Percentiles rank a stretch among this genome's conserved stretches.
These are phyloP conservation scores for Sclerotinia glacialis DNA, from an alignment of 2,329 filamentous ascomycete species.

Conservation along the genomic window DNA sequence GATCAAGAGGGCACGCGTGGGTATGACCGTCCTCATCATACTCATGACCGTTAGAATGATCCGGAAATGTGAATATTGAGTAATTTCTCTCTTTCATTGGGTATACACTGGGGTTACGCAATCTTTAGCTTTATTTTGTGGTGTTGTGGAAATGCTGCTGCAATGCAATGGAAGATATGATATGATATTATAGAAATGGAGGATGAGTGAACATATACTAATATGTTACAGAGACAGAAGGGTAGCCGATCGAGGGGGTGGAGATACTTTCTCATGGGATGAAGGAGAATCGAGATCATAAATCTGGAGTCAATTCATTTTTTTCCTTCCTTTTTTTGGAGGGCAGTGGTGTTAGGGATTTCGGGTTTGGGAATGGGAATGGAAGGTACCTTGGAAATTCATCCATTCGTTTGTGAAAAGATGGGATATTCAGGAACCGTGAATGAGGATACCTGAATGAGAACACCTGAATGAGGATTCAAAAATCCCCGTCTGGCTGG, in stretches of 20 bases:
- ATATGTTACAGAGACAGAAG: not conserved
- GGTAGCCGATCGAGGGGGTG: not conserved
- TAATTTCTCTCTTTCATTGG: not conserved
- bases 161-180: not conserved
- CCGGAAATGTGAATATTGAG: constrained; percentile 19
- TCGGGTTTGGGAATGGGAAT: too few relatives aligned
- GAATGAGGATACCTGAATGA: too few relatives aligned
- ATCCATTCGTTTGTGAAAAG: not conserved
- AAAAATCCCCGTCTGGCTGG: not conserved
- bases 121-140: not conserved
- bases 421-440: not conserved
- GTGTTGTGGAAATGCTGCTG: not conserved
- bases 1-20: not conserved
- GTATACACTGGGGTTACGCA: not conserved
- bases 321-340: too few relatives aligned
- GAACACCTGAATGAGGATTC: too few relatives aligned
- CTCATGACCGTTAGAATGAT: constrained; percentile 12
- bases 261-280: constrained; percentile 12
- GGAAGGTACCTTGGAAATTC: too few relatives aligned
- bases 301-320: too few relatives aligned
- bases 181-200: not conserved
- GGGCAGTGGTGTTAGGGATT: not conserved
- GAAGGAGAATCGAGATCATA: not conserved
- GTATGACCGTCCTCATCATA: not conserved
- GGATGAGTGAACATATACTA: not conserved